Conservation (phyloP, 495 filamentous ascomycete species). For the Penicillium lagena region DNA sequence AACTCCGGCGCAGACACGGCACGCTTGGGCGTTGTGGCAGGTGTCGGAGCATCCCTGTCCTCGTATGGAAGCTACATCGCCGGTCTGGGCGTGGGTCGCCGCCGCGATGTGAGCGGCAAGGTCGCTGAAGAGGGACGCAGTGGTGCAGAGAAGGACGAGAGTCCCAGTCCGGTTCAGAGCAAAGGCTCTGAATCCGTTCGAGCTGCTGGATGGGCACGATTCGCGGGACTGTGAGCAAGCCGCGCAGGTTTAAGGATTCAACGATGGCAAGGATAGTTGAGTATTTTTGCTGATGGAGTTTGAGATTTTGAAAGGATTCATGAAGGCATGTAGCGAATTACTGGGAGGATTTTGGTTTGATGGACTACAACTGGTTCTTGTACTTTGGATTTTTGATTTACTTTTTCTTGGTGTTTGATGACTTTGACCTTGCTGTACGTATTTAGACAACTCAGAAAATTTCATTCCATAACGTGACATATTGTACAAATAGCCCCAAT, state of each 20-base stretch:
- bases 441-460: too few relatives aligned
- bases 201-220: constrained; percentile 42
- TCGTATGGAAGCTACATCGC: constrained; percentile 56
- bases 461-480: too few relatives aligned
- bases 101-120: constrained; percentile 76
- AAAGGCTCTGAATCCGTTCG: constrained; percentile 3
- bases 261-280: background rate
- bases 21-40: constrained; percentile 4
- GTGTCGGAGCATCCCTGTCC: constrained; percentile 25
- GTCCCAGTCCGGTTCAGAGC: constrained; percentile 1
- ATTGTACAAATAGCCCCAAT: too few relatives aligned
- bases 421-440: background rate
- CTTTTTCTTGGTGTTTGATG: background rate
- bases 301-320: constrained; percentile 3
- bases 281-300: constrained; percentile 12
- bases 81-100: constrained; percentile 37
- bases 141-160: constrained; percentile 19
- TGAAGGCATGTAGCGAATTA: constrained; percentile 18
- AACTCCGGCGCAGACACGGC: constrained; percentile 43
- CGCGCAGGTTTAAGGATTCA: background rate
- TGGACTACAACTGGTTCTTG: background rate
- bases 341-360: background rate
- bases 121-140: constrained; percentile 77
- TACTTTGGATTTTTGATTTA: background rate
- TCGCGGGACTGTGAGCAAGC: constrained; percentile 33